A percentile compares a stretch with the other conserved stretches of the same genome.
These are phyloP conservation scores for Acer yangbiense DNA, from an alignment of 345 rosid genomes.

Conservation along the genomic window DNA sequence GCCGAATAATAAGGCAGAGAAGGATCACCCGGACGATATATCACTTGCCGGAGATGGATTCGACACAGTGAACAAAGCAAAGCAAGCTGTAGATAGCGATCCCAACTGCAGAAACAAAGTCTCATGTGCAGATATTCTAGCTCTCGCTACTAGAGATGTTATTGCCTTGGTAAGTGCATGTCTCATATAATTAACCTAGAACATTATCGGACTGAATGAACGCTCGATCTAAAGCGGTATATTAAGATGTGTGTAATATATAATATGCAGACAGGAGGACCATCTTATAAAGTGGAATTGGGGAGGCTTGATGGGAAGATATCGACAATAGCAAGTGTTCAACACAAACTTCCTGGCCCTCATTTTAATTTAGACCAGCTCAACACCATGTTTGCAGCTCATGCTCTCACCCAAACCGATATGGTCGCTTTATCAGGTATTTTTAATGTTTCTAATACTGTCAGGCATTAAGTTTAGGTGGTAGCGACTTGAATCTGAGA, in stretches of 20 bases:
- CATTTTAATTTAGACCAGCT: constrained; percentile 62
- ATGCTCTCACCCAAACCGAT: constrained; percentile 72
- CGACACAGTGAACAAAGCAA: constrained; percentile 84
- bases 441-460: too few species aligned
- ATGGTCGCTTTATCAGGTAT: constrained; percentile 85
- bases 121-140: constrained; percentile 91
- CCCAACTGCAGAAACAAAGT: constrained; percentile 87
- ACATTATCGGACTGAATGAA: too few species aligned
- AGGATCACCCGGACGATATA: constrained; percentile 57
- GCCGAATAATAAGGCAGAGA: constrained; percentile 42
- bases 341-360: constrained; percentile 60
- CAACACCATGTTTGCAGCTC: constrained; percentile 55
- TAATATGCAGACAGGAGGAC: constrained; percentile 73
- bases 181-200: too few species aligned
- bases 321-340: constrained; percentile 70
- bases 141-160: constrained; percentile 88
- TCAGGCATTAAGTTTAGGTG: too few species aligned
- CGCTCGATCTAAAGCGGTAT: too few species aligned
- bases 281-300: constrained; percentile 70
- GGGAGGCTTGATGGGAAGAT: constrained; percentile 79
- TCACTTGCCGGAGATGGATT: constrained; percentile 81
- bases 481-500: too few species aligned
- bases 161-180: constrained; percentile 58
- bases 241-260: too few species aligned
- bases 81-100: constrained; percentile 69